Evolutionary conservation across 441 rosid species (phyloP).

Genomic region (Pelargonium citronellum): DNA sequence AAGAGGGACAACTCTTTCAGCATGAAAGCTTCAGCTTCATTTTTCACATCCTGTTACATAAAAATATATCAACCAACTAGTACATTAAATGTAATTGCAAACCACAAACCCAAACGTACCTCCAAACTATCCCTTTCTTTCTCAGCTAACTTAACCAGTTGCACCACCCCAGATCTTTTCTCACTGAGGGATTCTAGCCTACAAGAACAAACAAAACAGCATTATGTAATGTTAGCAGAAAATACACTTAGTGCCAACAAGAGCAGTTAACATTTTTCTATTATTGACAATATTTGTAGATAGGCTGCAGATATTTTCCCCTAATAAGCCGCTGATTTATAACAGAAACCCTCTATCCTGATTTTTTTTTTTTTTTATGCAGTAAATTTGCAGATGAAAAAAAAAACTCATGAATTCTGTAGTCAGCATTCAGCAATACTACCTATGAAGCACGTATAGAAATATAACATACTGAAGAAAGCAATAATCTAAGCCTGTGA

Average conservation of each 20-base stretch:
- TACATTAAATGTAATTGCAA: constrained; percentile 14
- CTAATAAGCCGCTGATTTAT: no score
- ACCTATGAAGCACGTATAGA: no score
- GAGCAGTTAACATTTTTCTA: no score
- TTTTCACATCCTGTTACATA: constrained; percentile 65
- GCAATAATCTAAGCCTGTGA: constrained; percentile 14
- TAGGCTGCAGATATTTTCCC: no score
- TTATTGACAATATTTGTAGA: no score
- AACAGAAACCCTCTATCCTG: no score
- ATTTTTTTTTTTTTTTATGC: no score
- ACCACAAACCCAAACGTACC: constrained; percentile 40
- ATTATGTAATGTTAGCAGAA: no score
- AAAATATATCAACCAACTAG: constrained; percentile 20
- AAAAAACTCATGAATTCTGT: no score
- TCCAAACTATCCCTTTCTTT: constrained; percentile 92
- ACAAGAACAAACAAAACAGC: constrained; percentile 6
- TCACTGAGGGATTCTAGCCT: constrained; percentile 87
- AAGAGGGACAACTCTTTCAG: constrained; percentile 72
- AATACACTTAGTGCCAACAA: no score
- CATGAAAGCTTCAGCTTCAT: constrained; percentile 94
- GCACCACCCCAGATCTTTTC: constrained; percentile 90
- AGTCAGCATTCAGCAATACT: no score
- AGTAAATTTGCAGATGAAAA: no score
- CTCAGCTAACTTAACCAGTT: constrained; percentile 94
- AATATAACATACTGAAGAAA: neutral